These are phyloP conservation scores for Podila epicladia DNA, from an alignment of 192 early-diverging fungal species.

Conservation along the genomic window DNA sequence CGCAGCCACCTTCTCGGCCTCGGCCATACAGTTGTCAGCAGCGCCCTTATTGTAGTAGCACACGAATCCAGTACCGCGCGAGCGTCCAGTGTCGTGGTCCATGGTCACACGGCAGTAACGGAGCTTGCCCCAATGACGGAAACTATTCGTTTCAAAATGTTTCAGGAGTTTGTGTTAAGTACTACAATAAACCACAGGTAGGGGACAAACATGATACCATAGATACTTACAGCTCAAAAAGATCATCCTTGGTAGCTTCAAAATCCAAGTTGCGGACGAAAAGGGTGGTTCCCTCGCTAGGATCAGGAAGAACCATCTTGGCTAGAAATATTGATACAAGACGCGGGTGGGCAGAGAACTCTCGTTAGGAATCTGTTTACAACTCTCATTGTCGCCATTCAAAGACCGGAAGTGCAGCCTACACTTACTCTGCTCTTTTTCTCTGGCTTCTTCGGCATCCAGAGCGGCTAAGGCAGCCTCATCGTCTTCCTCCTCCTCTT, in stretches of 20 bases:
- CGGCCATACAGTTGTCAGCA: constrained; percentile 80
- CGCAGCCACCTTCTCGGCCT: constrained; percentile 68
- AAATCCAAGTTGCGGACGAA: constrained; percentile 95
- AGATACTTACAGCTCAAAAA: constrained; percentile 59
- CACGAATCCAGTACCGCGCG: constrained; percentile 95
- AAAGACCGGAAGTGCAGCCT: background rate
- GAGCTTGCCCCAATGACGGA: constrained; percentile 74
- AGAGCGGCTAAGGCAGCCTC: constrained; percentile 29
- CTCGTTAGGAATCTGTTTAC: background rate
- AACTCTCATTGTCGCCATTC: too few species aligned
- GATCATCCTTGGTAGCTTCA: constrained; percentile 86
- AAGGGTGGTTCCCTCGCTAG: constrained; percentile 79
- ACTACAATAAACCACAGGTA: too few species aligned
- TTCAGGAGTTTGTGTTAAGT: too few species aligned
- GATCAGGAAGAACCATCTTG: constrained; percentile 45
- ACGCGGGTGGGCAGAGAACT: background rate
- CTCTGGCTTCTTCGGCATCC: constrained; percentile 44
- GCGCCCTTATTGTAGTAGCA: constrained; percentile 79
- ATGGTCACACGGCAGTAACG: constrained; percentile 88
- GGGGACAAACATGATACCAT: background rate
- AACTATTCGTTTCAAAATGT: constrained; percentile 50
- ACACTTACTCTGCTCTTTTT: constrained; percentile 41
- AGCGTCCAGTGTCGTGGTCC: constrained; percentile 83
- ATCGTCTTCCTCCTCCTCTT: constrained; percentile 39
- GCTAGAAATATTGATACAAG: background rate